phyloP scores from a whole-genome alignment of 2,329 filamentous ascomycete genomes.

The Colletotrichum endophyticum region DNA sequence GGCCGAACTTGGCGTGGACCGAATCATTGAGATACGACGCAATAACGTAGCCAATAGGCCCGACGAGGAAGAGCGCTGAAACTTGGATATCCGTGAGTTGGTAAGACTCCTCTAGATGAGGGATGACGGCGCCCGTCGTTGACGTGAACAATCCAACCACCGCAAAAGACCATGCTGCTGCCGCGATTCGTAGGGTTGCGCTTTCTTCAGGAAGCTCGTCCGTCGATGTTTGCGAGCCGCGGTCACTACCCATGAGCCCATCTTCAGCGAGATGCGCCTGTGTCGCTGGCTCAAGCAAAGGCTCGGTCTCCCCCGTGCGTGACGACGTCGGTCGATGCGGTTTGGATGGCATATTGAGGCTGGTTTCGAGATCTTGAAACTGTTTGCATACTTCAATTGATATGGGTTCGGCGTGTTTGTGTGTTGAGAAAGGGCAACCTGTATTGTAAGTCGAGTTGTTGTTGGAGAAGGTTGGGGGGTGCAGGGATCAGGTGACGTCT shows the following conservation, averaged over 20 bases:
- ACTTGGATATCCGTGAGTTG: conserved; percentile 44
- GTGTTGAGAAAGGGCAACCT: not conserved
- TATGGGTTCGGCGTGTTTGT: not conserved
- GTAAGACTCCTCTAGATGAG: conserved; percentile 42
- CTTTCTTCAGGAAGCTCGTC: not conserved
- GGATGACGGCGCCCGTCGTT: conserved; percentile 30
- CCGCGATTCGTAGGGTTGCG: not conserved
- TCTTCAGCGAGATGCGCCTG: not conserved
- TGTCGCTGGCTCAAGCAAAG: not conserved
- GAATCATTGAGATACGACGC: conserved; percentile 42
- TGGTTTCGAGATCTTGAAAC: rapidly evolving
- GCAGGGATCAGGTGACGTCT: not conserved
- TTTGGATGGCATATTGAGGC: not conserved
- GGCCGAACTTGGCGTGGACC: conserved; percentile 59
- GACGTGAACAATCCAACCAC: conserved; percentile 30
- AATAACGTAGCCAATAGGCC: conserved; percentile 46
- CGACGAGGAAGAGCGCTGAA: conserved; percentile 47
- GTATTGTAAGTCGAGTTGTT: not conserved
- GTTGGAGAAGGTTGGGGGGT: not conserved
- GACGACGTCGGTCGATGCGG: not conserved
- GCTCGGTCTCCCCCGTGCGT: not conserved
- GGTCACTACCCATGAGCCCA: not conserved
- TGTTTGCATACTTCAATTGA: not conserved
- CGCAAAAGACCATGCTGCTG: conserved; percentile 11
- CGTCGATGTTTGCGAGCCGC: not conserved